Evolutionary conservation across 202 grass and related monocot species (phyloP), one percentile per base, ranked within the genome.

Genomic region (Bolboschoenoplectus hybrid): DNA sequence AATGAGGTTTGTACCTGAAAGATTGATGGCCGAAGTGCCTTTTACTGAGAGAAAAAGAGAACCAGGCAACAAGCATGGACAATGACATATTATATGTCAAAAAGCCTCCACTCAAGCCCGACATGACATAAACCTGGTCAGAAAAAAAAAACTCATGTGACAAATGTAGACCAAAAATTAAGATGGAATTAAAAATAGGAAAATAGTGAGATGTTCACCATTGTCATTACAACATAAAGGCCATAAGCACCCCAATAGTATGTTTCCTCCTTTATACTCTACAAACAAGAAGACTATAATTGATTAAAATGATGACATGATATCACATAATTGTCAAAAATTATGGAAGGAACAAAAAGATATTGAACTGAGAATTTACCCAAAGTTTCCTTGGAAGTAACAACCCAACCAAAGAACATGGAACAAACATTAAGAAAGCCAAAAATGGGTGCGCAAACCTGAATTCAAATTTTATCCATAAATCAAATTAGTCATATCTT

Each of bases 231-330:
- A 91, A 89, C 85, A 93, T 95, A 98, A 39, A 98, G 70, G 11
- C 95, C 95, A 90, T 93, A 98, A 58, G 95, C 91, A 82, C 95
- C 95, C 95, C 95, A 98, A 88, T 93, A 98, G 86, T 89, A 88
- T 65, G 84, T 86, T 89, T 92, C 76, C 87, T 98, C 93, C 41
- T 89, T 91, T 67, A 93, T 67, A 58, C 47, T 90, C 95, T 98
- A 76, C 3, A 88, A 85, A 85, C 51, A 26, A 40, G 9, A 83
- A 69, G 46, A 70, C 0, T 67, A 75, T 74, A 87, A 55, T 85
- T 77, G 16, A 61, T 55, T 61, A 69, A 87, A 91, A 82, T 34
- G 75, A 80, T 41, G 8, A 58, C 35, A 60, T 44, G 63, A 51
- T 85, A 85, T 79, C 46, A 87, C 45, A 63, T n/a, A 2, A 57